Base-by-base conservation (phyloP, 1,139 yeast species). In the Suhomyces atakaporum region DNA sequence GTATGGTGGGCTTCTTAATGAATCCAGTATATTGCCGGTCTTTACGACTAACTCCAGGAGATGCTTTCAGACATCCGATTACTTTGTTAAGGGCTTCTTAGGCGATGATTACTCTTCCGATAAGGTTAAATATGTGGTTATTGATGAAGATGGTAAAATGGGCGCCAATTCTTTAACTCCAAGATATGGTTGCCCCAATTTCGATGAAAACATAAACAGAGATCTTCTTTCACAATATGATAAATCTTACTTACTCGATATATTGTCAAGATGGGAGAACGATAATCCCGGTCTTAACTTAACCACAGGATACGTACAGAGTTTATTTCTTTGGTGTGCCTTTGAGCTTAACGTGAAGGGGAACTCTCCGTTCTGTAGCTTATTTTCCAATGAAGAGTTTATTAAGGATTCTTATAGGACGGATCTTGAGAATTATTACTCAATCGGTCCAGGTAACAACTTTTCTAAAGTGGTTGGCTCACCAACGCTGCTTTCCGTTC, bases 291-390 rank as follows among this genome's bases (percentile, higher is more conserved):
- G 73, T 2, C 63, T 73, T 36, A 62, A 60, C 27, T 44, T 66
- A 27, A 64, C 70, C 3, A 44, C 57, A 3, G 34, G 46, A 8
- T 81, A 80, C 45, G 64, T 77, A 22, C 52, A 53, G 25, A 53
- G 57, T 32, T 49, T 76, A 41, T 58, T 69, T 41, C 57, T 60
- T 33, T 57, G 73, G 56, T 77, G 81, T 56, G 79, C 77, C 3
- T 79, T 64, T 54, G 84, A 77, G 49, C 54, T 77, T 42, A 72
- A 72, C 44, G 73, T 65, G 9, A 59, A 56, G 22, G 82, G 81
- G 3, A 42, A 55, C 19, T 66, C 79, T 6, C 66, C 68, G 5
- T 70, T 77, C 39, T 75, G 83, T 51, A 59, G 63, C 18, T 60
- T 77, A 7, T 70, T 79, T 57, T 73, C 77, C 29, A 60, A 63